Evolutionary conservation across 768 basidiomycete genomes (phyloP), one percentile per base, ranked within the genome.

Genomic region (Hygrophorus pudorinus): DNA sequence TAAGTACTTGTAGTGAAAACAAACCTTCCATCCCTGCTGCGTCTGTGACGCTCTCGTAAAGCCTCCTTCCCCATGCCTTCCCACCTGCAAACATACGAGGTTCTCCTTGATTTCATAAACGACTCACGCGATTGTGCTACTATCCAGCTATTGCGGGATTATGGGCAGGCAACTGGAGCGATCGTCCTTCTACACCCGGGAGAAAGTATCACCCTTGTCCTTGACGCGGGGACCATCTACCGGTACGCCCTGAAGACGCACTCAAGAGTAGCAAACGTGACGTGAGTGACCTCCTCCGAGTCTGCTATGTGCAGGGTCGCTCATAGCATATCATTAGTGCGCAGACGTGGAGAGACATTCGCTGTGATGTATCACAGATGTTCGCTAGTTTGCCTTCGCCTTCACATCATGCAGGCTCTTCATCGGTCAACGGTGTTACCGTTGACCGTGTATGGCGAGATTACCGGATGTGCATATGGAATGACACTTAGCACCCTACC

Each of bases 371-470:
- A 43, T 82, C 81, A 20, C 78, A 73, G 31, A 63, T 82, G 34
- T 78, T 81, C 56, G 64, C 70, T 7, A 65, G 65, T 28, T 64
- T 53, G 6, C 39, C 54, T 12, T 53, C 51, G 40, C 63, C 54
- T 53, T 53, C 52, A 53, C 38, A 59, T 58, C 55, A 62, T 21
- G 59, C 59, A 31, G 56, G 62, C 42, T 42, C 65, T 49, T 56
- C 62, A 18, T 65, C 65, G 21, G 65, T 64, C 44, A 70, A 67
- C 44, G 80, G 80, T 13, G 67, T 83, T 53, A 73, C 68, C 2
- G 76, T 84, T 40, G 79, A 83, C 57, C 75, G 72, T 47, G 63
- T 78, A 44, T 83, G 80, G 78, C 68, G 75, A 50, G 81, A 84
- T 54, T 69, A 78, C 60, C 73, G 76, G 44, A 76, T 78, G 55